phyloP scores from a whole-genome alignment of 73 alveolate species.

The Urostyla sp. region DNA sequence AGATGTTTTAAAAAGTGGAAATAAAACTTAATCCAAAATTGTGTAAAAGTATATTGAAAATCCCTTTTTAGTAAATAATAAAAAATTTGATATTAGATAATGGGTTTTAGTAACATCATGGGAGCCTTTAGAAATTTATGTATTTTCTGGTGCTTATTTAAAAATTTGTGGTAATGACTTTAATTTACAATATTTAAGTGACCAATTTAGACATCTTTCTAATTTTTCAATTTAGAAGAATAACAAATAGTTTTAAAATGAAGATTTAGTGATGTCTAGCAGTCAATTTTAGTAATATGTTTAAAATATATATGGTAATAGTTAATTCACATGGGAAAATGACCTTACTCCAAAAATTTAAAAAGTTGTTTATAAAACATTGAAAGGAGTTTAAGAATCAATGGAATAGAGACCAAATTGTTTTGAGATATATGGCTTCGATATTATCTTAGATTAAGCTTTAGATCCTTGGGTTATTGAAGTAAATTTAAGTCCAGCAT shows the following conservation, averaged over 20 bases:
- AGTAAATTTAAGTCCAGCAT: conserved; percentile 87
- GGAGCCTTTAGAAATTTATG: conserved; percentile 80
- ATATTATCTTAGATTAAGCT: conserved; percentile 82
- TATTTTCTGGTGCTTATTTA: conserved; percentile 73
- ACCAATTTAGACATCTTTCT: conserved; percentile 78
- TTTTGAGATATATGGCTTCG: conserved; percentile 96
- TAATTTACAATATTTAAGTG: conserved; percentile 61
- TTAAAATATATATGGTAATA: background rate
- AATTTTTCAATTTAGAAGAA: conserved; percentile 72
- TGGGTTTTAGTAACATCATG: conserved; percentile 86
- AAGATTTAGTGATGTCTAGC: conserved; percentile 39
- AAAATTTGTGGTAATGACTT: conserved; percentile 76
- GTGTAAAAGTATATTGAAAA: conserved; percentile 86
- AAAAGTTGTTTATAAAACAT: conserved; percentile 63
- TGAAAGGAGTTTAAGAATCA: conserved; percentile 70
- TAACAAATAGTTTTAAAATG: conserved; percentile 5
- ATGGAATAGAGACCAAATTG: conserved; percentile 75
- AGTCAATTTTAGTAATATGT: background rate
- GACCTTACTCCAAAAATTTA: conserved; percentile 52
- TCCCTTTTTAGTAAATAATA: conserved; percentile 66
- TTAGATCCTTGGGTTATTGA: conserved; percentile 91
- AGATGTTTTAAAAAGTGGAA: conserved; percentile 69
- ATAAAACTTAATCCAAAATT: conserved; percentile 66
- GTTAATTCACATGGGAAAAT: conserved; percentile 1
- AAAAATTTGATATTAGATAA: conserved; percentile 81